Base-by-base conservation (phyloP, 129 eudicot genomes). In the Chrysanthemum lavandulifolium region DNA sequence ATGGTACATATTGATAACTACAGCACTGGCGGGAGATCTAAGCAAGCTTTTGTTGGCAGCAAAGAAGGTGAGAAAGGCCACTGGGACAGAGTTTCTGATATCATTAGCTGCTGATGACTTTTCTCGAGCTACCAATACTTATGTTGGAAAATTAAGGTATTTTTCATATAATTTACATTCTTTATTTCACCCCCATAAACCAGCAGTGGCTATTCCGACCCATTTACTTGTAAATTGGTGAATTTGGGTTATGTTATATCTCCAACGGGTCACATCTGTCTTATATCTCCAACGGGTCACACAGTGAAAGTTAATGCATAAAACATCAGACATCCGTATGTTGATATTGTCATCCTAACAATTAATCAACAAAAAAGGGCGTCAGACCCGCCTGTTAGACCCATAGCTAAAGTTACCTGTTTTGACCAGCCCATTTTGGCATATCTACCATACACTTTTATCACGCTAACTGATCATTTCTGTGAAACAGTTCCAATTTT, bases 121-220 rank as follows among this genome's bases (percentile, higher is more conserved):
- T 65, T 83, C 85, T 68, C 79, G 80, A 77, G 59, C 82, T 33
- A 85, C 84, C 73, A 78, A 83, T 68, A 80, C 84, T 52, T 89
- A 87, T 55, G 84, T 86, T 48, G 98, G 98, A 64, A 89, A 77
- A 77, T 67, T 92, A 63, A 92, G 98, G 97, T 87, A 68, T 70
- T 59, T 71, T 58, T 6, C n/a, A n/a, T n/a, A n/a, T n/a, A n/a
- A n/a, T n/a, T n/a, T n/a, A n/a, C n/a, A n/a, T n/a, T n/a, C n/a
- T 0, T 61, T 62, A 18, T 62, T 63, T 68, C 78, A 21, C 45
- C 45, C 45, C 43, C 10, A 36, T 36, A 36, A 36, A 36, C 10
- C 21, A 12, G 54, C 40, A 50, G 65, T 55, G 36, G 18, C 19
- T 4, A 70, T 70, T 27, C 13, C 5, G 50, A 23, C 27, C 5